These are phyloP conservation scores for Botrytis elliptica DNA, from an alignment of 2,329 filamentous ascomycete species.

Conservation along the genomic window DNA sequence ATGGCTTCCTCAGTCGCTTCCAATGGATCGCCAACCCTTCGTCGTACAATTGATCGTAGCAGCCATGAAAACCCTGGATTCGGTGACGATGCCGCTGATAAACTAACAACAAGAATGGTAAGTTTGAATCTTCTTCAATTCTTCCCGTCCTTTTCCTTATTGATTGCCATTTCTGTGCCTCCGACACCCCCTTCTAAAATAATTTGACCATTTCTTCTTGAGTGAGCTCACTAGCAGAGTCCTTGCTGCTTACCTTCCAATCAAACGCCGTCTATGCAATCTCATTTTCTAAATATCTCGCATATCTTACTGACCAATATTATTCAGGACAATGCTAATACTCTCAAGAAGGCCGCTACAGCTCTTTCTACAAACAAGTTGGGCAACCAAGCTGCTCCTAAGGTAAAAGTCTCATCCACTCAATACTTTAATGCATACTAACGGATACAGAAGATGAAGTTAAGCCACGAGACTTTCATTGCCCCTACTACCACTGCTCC, in stretches of 20 bases:
- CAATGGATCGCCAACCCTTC: constrained; percentile 46
- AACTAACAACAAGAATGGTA: constrained; percentile 22
- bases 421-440: constrained; percentile 25
- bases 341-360: constrained; percentile 42
- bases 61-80: constrained; percentile 41
- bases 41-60: constrained; percentile 41
- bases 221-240: not conserved
- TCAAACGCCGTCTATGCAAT: constrained; percentile 3
- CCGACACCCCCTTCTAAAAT: not conserved
- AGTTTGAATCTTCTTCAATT: constrained; percentile 2
- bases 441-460: constrained; percentile 49
- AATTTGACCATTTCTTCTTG: not conserved
- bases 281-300: constrained; percentile 14
- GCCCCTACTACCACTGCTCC: not conserved
- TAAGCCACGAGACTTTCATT: constrained; percentile 43
- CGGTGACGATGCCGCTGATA: constrained; percentile 32
- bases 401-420: constrained; percentile 44
- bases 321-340: constrained; percentile 29
- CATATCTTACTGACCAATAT: constrained; percentile 25
- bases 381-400: constrained; percentile 52
- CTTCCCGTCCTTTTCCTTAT: too few species aligned
- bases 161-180: not conserved
- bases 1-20: constrained; percentile 33
- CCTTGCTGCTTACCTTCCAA: not conserved
- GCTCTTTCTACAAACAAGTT: constrained; percentile 54